Evolutionary conservation across 1,284 basidiomycete genomes (phyloP), one percentile per base, ranked within the genome.

Genomic region (Irpex sp.): DNA sequence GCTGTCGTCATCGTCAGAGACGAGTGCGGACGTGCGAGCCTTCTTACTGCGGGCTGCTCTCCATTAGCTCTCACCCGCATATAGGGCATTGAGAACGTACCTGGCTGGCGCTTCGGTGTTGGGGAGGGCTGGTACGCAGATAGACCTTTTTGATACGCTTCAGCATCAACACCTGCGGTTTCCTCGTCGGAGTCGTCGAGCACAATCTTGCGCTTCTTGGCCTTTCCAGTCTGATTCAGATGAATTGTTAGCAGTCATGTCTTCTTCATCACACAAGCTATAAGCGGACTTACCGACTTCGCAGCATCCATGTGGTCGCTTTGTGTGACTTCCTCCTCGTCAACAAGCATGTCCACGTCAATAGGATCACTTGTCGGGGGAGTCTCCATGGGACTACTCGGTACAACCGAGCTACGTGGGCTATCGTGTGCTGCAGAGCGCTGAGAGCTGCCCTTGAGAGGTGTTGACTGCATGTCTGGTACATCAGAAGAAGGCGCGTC

Each of bases 341-440:
- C 82, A 5, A 78, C 79, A 49, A 84, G 65, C 85, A 90, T 86
- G 69, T 91, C 90, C 4, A 92, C 80, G 66, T 93, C 89, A 61
- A 91, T 82, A 19, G 82, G 79, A 65, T 92, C 89, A 67, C 90
- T 92, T 1, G 88, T 89, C 0, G 90, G 89, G 15, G 90, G 90
- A 1, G 87, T 89, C 13, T 83, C 82, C 50, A 77, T 77, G 46
- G 68, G 64, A 63, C 79, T 85, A 61, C 77, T 78, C n/a, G 76
- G 78, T 19, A 75, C 75, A 26, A 82, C 83, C 49, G 86, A 87
- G 33, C 80, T 81, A 35, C 72, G 70, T 3, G 81, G 80, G 68
- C 78, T 80, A 15, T 70, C 75, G n/a, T 51, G 63, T 33, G 75
- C 65, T 11, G 67, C 68, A 11, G 70, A 72, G 8, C 74, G 73